Percentiles rank a stretch among this genome's conserved stretches.
Evolutionary conservation across 495 filamentous ascomycete genomes (phyloP).

Genomic region (Massariosphaeria phaeospora): DNA sequence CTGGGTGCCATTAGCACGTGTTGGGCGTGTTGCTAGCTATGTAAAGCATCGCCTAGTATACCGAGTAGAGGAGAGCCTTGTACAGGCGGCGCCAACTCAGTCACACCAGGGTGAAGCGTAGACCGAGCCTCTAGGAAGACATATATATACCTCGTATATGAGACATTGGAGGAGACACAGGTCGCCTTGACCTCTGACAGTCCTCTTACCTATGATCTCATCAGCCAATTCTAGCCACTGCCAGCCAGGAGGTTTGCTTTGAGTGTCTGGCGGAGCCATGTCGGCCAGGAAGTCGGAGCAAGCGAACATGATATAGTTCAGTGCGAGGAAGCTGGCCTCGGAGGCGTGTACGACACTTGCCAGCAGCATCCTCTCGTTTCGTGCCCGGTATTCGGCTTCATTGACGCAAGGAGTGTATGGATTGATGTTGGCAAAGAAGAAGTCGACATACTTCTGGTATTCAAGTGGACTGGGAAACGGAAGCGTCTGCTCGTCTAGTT

Average conservation of each 20-base stretch:
- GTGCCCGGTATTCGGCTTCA: constrained; percentile 19
- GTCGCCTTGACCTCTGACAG: constrained; percentile 17
- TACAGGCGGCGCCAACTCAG: too few species aligned
- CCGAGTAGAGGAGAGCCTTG: too few species aligned
- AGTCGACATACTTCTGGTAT: constrained; percentile 22
- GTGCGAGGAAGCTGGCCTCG: constrained; percentile 14
- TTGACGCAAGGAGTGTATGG: constrained; percentile 18
- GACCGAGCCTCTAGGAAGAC: too few species aligned
- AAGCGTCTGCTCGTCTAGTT: constrained; percentile 4
- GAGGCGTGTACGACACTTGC: neutral
- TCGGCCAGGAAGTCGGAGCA: constrained; percentile 8
- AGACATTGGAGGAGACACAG: constrained; percentile 24
- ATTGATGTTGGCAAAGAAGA: constrained; percentile 23
- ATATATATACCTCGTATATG: constrained; percentile 11
- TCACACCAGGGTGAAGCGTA: too few species aligned
- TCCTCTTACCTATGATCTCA: constrained; percentile 17
- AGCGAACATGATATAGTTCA: constrained; percentile 28
- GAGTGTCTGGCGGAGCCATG: neutral
- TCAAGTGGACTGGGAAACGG: constrained; percentile 10
- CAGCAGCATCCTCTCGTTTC: constrained; percentile 17
- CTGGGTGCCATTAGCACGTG: neutral
- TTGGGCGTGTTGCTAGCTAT: neutral
- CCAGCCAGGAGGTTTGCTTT: constrained; percentile 19
- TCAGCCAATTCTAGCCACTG: constrained; percentile 25
- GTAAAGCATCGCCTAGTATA: too few species aligned